Base-by-base conservation (phyloP, 164 flowering plant species). In the Berberis vulgaris region DNA sequence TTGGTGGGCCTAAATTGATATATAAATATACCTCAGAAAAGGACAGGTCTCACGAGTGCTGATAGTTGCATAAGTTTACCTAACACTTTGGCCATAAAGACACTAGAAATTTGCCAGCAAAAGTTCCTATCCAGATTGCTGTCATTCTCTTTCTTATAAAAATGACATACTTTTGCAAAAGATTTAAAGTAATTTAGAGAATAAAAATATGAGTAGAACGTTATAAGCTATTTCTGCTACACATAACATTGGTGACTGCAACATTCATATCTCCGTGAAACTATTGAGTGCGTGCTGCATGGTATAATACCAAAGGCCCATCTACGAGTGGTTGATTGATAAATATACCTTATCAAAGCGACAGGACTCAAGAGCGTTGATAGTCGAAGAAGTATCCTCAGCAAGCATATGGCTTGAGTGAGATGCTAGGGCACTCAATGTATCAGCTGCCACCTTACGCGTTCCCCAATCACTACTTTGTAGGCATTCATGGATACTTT, bases 281-380 rank as follows among this genome's bases (percentile, higher is more conserved):
- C 41, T 1, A 5, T 26, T 4, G 5, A 9, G 6, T 26, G 42
- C 3, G 13, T 41, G 38, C 41, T 2, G 58, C 42, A n/a, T 55
- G 58, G 38, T 38, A 39, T 13, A 55, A 4, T 26, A 55, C 5
- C 7, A 5, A 39, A 55, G 26, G 42, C 50, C 50, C 58, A 55
- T 26, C 5, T 41, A 55, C 11, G 41, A 57, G 4, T 10, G 12
- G 2, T 6, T 52, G 10, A 45, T 26, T 3, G 60, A 65, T 42
- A 43, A 69, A 61, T n/a, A 40, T 78, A 91, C 99, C 93, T 91
- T 94, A 80, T 94, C 99, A 85, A 94, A 91, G 45, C 97, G 96
- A 67, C 87, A 88, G 62, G 84, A 81, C 71, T 94, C 96, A 47
- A 94, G 89, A 40, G 66, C 84, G 10, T 83, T 56, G 59, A 91